Percentiles rank a stretch among this genome's conserved stretches.
Evolutionary conservation across 805 yeast genomes (phyloP).

Genomic region (Cyberlindnera suaveolens): DNA sequence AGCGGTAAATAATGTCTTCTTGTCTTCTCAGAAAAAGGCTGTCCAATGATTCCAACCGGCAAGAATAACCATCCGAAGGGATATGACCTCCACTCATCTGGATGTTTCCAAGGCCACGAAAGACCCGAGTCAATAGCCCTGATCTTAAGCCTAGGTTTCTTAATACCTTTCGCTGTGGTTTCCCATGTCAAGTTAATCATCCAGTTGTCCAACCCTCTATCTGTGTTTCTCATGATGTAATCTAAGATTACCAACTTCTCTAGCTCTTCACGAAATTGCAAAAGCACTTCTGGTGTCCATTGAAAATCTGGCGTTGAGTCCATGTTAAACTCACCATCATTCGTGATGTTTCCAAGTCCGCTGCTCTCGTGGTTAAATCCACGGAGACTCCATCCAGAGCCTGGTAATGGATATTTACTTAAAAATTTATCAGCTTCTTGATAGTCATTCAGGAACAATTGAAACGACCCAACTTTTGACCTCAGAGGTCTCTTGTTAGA

Average conservation of each 20-base stretch:
- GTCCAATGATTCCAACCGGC: constrained; percentile 58
- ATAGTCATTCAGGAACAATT: constrained; percentile 53
- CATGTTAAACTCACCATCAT: constrained; percentile 2
- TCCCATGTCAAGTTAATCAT: constrained; percentile 56
- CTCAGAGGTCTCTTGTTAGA: constrained; percentile 24
- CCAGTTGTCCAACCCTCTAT: constrained; percentile 73
- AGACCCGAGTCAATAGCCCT: constrained; percentile 77
- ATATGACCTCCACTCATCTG: constrained; percentile 75
- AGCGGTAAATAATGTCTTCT: constrained; percentile 51
- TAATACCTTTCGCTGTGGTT: constrained; percentile 12
- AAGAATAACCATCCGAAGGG: constrained; percentile 76
- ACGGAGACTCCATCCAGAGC: constrained; percentile 20
- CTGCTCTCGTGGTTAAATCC: not conserved
- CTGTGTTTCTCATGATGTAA: constrained; percentile 70
- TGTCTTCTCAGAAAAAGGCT: constrained; percentile 54
- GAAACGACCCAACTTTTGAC: constrained; percentile 60
- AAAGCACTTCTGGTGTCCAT: constrained; percentile 47
- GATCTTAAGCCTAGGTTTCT: constrained; percentile 39
- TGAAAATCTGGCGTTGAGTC: constrained; percentile 27
- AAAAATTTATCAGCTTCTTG: constrained; percentile 57
- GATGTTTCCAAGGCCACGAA: constrained; percentile 77
- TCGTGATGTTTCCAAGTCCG: not conserved
- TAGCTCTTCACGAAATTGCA: constrained; percentile 51
- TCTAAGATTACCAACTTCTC: constrained; percentile 68
- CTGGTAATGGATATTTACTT: constrained; percentile 50